Base-by-base conservation (phyloP, 2,329 filamentous ascomycete genomes). In the Aaosphaeria arxii region DNA sequence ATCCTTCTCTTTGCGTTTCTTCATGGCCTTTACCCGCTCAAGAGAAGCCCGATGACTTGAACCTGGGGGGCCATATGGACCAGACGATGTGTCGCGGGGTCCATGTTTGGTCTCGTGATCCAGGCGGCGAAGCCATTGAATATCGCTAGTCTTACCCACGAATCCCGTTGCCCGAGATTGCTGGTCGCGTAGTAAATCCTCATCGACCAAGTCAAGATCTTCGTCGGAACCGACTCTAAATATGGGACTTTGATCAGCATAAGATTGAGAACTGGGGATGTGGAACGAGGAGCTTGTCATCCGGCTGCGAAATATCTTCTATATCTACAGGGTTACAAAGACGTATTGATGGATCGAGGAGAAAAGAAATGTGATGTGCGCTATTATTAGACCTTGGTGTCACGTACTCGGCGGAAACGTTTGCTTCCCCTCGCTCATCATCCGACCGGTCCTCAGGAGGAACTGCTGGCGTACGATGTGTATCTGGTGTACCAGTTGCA, bases 81-180 rank as follows among this genome's bases (percentile, higher is more conserved):
- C 50, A 36, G 9, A 9, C 2, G 33, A n/a, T 36, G 9, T 9
- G 7, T 9, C 9, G 7, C n/a, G 33, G 9, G n/a, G 33, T 9
- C 33, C 33, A 9, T 36, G 3, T n/a, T 36, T n/a, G 11, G 48
- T 42, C 7, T 33, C 28, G 38, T 13, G 35, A 7, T 30, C 42
- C 11, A 6, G 35, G 7, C 49, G 50, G 3, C 55, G 59, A 4
- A 63, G 44, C 61, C 60, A 63, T 44, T 61, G 56, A 5, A 62
- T 48, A 30, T 63, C 58, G 4, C 58, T 62, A 35, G 50, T 53
- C 40, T 57, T 58, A 5, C 59, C 61, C 6, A 62, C 36, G 44
- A 58, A 63, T 1, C 57, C 64, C 24, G 59, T 63, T 5, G 62
- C 61, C n/a, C 61, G 49, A 6, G 57, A 45, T 39, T 58, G 44